Conservation (phyloP, 1,139 yeast species). For the Casaregolazyma suthepensis region DNA sequence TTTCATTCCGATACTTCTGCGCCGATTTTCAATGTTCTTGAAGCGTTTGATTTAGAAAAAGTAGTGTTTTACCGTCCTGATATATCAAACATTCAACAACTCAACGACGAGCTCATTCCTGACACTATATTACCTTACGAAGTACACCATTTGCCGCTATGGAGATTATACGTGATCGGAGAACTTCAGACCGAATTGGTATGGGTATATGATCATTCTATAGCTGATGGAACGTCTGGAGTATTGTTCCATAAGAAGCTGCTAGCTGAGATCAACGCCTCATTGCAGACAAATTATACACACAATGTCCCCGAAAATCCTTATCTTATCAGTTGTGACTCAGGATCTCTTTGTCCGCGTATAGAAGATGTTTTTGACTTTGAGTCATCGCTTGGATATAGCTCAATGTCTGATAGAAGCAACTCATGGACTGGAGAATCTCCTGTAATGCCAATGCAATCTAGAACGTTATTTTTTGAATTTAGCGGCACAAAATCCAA, state of each 20-base stretch:
- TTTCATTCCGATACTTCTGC: slow-evolving; percentile 2
- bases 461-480: slow-evolving; percentile 15
- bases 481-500: slow-evolving; percentile 8
- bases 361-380: not conserved
- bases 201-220: slow-evolving; percentile 20
- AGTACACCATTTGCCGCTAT: slow-evolving; percentile 12
- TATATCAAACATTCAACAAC: slow-evolving; percentile 8
- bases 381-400: not conserved
- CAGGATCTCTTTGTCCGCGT: not conserved
- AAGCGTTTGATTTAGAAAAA: slow-evolving; percentile 11
- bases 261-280: slow-evolving; percentile 11
- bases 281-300: not conserved
- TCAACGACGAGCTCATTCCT: slow-evolving; percentile 5
- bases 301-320: not conserved
- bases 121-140: slow-evolving; percentile 22
- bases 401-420: not conserved
- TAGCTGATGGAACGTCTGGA: slow-evolving; percentile 21
- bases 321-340: not conserved
- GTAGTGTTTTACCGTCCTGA: slow-evolving; percentile 10
- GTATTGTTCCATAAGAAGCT: slow-evolving; percentile 17
- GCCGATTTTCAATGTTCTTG: slow-evolving; percentile 9
- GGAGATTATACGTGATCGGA: slow-evolving; percentile 17
- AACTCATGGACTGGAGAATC: slow-evolving; percentile 8
- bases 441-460: slow-evolving; percentile 1
- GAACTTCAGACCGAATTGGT: slow-evolving; percentile 11